Evolutionary conservation across 257 asterid species (phyloP).

Genomic region (Nicotiana otophora): DNA sequence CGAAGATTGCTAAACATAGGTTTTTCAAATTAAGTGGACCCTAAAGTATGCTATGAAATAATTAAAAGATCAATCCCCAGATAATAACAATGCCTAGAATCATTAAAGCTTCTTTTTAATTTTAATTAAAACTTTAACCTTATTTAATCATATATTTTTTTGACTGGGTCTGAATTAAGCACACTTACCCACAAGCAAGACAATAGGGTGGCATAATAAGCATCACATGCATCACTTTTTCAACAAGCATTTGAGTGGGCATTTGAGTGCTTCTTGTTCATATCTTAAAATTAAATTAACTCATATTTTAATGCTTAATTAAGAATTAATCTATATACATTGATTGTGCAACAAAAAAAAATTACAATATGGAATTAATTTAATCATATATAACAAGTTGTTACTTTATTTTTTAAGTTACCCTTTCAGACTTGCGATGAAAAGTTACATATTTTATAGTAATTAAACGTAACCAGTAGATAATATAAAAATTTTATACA

Average conservation of each 20-base stretch:
- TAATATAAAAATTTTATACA: background rate
- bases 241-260: conserved; percentile 17
- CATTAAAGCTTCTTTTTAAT: background rate
- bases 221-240: conserved; percentile 57
- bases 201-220: conserved; percentile 49
- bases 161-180: conserved; percentile 7
- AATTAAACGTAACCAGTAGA: fast-evolving
- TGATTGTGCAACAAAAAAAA: background rate
- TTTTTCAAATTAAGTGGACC: background rate
- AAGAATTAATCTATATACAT: background rate
- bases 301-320: background rate
- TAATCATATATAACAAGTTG: background rate
- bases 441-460: background rate
- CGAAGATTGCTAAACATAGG: background rate
- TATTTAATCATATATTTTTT: background rate
- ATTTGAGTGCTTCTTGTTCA: conserved; percentile 1
- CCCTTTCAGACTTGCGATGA: background rate
- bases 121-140: background rate
- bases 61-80: conserved; percentile 5
- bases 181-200: conserved; percentile 55
- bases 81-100: conserved; percentile 11
- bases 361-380: background rate
- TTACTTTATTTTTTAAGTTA: background rate
- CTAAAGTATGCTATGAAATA: background rate
- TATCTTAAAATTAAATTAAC: background rate